These are phyloP conservation scores for Acidomyces sp. DNA, from an alignment of 495 filamentous ascomycete species.

Conservation along the genomic window DNA sequence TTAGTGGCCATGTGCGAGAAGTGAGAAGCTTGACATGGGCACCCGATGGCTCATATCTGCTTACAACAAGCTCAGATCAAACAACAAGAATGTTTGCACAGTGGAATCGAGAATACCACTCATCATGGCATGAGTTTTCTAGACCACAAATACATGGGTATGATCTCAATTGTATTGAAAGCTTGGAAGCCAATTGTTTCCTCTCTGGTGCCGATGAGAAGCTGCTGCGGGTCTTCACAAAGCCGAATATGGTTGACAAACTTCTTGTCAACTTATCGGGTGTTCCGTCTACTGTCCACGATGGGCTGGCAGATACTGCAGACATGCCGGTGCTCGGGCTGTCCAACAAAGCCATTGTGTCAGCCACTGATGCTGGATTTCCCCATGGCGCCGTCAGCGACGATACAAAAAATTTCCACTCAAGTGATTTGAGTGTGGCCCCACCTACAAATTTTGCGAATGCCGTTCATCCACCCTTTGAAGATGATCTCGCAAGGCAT, in stretches of 20 bases:
- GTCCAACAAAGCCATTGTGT: conserved; percentile 82
- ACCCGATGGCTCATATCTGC: conserved; percentile 64
- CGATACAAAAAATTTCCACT: conserved; percentile 17
- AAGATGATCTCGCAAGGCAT: conserved; percentile 78
- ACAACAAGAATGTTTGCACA: conserved; percentile 85
- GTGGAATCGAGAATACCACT: conserved; percentile 47
- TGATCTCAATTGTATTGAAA: conserved; percentile 86
- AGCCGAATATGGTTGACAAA: conserved; percentile 69
- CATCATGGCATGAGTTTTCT: conserved; percentile 88
- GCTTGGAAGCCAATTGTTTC: conserved; percentile 56
- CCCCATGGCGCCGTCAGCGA: conserved; percentile 18
- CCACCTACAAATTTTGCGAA: not conserved
- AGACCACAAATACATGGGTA: conserved; percentile 97
- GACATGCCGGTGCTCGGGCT: conserved; percentile 89
- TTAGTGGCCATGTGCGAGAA: conserved; percentile 71
- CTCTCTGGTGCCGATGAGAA: conserved; percentile 98
- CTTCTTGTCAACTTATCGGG: conserved; percentile 58
- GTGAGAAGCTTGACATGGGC: conserved; percentile 77
- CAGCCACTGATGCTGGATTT: conserved; percentile 40
- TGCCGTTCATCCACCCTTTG: conserved; percentile 55
- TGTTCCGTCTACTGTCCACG: conserved; percentile 31
- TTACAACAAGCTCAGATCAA: conserved; percentile 84
- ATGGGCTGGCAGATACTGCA: conserved; percentile 65
- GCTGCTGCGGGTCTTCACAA: conserved; percentile 82
- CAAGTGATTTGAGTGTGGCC: conserved; percentile 15